Conservation (phyloP, 2,329 filamentous ascomycete species). For the Podosphaera xanthii region DNA sequence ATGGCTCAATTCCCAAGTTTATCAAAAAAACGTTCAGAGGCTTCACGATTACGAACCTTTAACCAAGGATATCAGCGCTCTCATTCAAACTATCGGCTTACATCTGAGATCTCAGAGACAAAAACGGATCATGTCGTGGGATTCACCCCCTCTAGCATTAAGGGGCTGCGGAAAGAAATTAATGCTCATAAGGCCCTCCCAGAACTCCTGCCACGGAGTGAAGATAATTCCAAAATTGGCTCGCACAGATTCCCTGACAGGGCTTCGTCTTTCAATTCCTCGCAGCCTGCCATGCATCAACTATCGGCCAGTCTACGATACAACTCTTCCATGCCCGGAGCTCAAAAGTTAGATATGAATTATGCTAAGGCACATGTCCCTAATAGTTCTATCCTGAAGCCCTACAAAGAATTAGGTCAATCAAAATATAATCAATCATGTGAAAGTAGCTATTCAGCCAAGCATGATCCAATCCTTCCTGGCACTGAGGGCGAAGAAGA, state of each 20-base stretch:
- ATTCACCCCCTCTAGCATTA: conserved; percentile 11
- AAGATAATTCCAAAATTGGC: too few relatives aligned
- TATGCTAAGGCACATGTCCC: conserved; percentile 14
- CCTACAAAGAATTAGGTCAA: conserved; percentile 6
- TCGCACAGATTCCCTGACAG: conserved; percentile 8
- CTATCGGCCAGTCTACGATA: conserved; percentile 7
- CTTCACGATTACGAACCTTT: conserved; percentile 14
- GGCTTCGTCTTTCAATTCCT: conserved; percentile 13
- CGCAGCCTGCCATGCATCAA: conserved; percentile 8
- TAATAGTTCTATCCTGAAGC: conserved; percentile 9
- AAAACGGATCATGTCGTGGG: conserved; percentile 13
- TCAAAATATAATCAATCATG: conserved; percentile 12
- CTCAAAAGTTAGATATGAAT: conserved; percentile 12
- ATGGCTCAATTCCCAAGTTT: conserved; percentile 8
- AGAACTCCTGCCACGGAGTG: too few relatives aligned
- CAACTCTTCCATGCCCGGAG: conserved; percentile 14
- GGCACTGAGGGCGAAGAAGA: conserved; percentile 12
- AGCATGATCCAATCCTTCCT: conserved; percentile 11
- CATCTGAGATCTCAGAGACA: conserved; percentile 7
- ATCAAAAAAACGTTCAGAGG: conserved; percentile 14
- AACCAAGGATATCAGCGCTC: conserved; percentile 14
- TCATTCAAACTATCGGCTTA: conserved; percentile 9
- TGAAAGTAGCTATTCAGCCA: conserved; percentile 2
- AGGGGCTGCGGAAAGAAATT: conserved; percentile 1
- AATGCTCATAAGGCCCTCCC: background rate